These are phyloP conservation scores for Beta macrorhiza DNA, from an alignment of 179 eudicot genomes.

Conservation along the genomic window DNA sequence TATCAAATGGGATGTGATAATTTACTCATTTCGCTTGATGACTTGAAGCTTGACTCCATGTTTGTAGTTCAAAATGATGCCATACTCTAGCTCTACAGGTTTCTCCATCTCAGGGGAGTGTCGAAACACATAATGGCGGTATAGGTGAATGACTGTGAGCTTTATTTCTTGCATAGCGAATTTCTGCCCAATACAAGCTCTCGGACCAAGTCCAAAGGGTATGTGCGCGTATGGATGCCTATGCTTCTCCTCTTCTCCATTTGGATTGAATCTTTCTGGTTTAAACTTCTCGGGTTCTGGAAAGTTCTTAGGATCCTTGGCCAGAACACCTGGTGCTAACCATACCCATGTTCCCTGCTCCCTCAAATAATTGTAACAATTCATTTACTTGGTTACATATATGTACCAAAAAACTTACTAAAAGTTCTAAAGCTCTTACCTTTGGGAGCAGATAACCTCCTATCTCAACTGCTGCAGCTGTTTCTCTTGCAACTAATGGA, in stretches of 20 bases:
- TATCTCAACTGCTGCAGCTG: slow-evolving; percentile 63
- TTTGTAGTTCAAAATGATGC: slow-evolving; percentile 75
- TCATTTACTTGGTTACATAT: not conserved
- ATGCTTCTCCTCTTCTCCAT: slow-evolving; percentile 64
- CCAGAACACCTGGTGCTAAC: slow-evolving; percentile 91
- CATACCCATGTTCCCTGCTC: slow-evolving; percentile 96
- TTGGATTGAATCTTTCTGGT: slow-evolving; percentile 86
- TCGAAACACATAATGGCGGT: slow-evolving; percentile 57
- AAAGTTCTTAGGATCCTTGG: slow-evolving; percentile 82
- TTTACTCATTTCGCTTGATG: slow-evolving; percentile 35
- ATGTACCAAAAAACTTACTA: not conserved
- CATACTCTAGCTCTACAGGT: slow-evolving; percentile 71
- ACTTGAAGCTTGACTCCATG: slow-evolving; percentile 82
- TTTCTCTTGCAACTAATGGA: slow-evolving; percentile 88
- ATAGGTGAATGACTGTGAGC: slow-evolving; percentile 69
- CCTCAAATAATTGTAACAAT: slow-evolving; percentile 4
- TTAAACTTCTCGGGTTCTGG: slow-evolving; percentile 83
- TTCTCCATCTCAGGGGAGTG: slow-evolving; percentile 85
- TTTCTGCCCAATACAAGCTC: slow-evolving; percentile 89
- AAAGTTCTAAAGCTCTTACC: slow-evolving; percentile 39
- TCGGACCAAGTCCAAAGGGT: slow-evolving; percentile 94
- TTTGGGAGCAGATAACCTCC: slow-evolving; percentile 87
- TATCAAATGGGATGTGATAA: too few species aligned
- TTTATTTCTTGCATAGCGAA: slow-evolving; percentile 84
- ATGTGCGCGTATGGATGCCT: slow-evolving; percentile 95